These are phyloP conservation scores for Nicotiana tomentosiformis DNA, from an alignment of 257 asterid species.

Conservation along the genomic window DNA sequence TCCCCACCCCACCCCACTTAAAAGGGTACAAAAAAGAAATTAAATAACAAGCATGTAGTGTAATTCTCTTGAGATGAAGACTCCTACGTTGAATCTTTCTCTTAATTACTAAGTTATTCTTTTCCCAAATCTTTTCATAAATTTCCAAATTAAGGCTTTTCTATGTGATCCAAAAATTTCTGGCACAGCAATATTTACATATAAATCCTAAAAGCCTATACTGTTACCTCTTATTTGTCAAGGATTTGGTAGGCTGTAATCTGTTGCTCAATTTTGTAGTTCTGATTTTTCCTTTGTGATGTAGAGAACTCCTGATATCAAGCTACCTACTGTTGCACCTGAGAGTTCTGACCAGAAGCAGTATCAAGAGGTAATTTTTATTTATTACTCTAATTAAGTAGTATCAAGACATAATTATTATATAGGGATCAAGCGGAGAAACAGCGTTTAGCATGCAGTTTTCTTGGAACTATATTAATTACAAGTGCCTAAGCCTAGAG, in stretches of 20 bases:
- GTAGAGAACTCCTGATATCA: slow-evolving; percentile 37
- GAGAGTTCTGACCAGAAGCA: slow-evolving; percentile 26
- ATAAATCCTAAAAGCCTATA: slow-evolving; percentile 1
- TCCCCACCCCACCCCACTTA: background rate
- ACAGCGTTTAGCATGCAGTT: background rate
- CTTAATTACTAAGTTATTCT: background rate
- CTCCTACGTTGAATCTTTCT: background rate
- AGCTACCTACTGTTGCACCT: slow-evolving; percentile 24
- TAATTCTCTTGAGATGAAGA: background rate
- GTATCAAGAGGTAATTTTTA: slow-evolving; percentile 23
- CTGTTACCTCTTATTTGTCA: background rate
- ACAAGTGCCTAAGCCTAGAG: background rate
- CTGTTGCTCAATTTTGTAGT: background rate
- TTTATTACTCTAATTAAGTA: background rate
- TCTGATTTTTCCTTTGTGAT: background rate
- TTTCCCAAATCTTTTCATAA: background rate
- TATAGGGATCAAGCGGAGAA: slow-evolving; percentile 4
- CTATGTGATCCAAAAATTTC: background rate
- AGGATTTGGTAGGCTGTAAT: background rate
- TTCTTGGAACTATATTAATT: background rate
- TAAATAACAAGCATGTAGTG: background rate
- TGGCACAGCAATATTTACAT: background rate
- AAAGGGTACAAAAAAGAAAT: background rate
- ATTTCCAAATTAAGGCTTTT: background rate
- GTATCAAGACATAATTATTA: slow-evolving; percentile 3